A percentile compares a stretch with the other conserved stretches of the same genome.
Evolutionary conservation across 202 grass and related monocot species (phyloP).

Genomic region (Musa balbisiana): DNA sequence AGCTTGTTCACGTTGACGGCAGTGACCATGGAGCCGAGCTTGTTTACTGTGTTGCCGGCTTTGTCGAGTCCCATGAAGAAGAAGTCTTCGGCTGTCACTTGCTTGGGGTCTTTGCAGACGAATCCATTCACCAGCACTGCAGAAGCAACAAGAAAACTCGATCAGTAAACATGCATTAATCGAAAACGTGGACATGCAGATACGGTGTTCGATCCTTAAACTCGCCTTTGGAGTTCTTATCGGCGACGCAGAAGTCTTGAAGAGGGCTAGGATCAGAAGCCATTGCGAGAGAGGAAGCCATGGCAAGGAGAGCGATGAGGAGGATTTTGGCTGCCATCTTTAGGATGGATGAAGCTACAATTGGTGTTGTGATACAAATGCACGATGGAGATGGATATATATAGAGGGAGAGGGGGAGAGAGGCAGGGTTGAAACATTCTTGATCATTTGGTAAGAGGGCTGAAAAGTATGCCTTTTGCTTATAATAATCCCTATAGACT

Average conservation of each 20-base stretch:
- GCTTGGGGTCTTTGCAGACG: background rate
- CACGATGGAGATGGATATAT: no score
- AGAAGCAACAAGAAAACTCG: background rate
- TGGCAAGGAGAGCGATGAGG: background rate
- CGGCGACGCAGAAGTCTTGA: constrained; percentile 3
- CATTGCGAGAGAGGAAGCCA: background rate
- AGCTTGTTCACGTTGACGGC: background rate
- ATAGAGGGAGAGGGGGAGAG: no score
- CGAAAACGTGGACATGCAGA: background rate
- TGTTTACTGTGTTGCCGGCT: background rate
- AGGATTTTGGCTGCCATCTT: background rate
- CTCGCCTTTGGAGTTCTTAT: background rate
- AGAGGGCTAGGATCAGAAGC: background rate
- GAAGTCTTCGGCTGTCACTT: background rate
- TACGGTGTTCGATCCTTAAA: background rate
- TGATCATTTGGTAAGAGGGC: no score
- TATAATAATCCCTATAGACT: no score
- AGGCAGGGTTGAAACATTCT: no score
- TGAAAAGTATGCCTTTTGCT: no score
- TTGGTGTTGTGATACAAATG: no score
- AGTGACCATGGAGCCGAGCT: background rate
- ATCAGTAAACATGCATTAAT: background rate
- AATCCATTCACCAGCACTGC: background rate
- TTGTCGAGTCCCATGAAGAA: background rate
- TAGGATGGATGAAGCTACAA: no score